Conservation (phyloP, 2,329 filamentous ascomycete species). For the Ceratocystis ficicola region DNA sequence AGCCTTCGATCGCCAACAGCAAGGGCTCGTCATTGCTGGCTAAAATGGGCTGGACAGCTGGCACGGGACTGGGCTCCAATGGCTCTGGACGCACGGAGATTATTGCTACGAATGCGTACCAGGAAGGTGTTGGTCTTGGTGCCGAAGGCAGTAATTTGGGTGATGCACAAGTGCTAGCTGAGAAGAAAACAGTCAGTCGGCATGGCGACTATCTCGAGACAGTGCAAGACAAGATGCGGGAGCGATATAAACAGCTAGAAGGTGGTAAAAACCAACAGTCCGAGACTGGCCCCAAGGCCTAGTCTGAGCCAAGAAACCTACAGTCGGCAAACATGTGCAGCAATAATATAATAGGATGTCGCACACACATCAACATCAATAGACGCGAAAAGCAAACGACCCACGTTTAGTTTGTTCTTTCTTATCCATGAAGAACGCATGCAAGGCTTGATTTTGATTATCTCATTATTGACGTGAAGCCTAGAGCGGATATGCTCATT, state of each 20-base stretch:
- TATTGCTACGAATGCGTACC: conserved; percentile 52
- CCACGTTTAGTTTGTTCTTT: no score
- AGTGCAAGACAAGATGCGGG: conserved; percentile 53
- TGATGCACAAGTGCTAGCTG: conserved; percentile 53
- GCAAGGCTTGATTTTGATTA: not conserved
- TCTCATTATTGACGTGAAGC: not conserved
- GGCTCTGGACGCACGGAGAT: conserved; percentile 52
- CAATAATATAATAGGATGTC: not conserved
- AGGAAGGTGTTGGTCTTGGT: conserved; percentile 56
- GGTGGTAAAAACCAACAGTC: not conserved
- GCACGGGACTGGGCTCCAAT: conserved; percentile 51
- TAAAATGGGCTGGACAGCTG: conserved; percentile 61
- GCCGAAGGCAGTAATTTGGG: conserved; percentile 58
- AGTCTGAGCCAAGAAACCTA: not conserved
- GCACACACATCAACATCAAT: not conserved
- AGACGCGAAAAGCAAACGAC: not conserved
- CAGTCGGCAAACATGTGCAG: not conserved
- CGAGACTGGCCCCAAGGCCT: not conserved
- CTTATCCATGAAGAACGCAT: no score
- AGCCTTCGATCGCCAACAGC: conserved; percentile 30
- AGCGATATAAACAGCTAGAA: conserved; percentile 48
- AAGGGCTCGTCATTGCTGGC: conserved; percentile 56
- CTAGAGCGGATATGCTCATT: not conserved
- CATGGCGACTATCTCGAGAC: conserved; percentile 52
- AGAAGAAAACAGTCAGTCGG: conserved; percentile 46